Percentiles rank a stretch among this genome's conserved stretches.
These are phyloP conservation scores for Pseudogymnoascus sp. DNA, from an alignment of 2,329 filamentous ascomycete genomes.

Conservation along the genomic window DNA sequence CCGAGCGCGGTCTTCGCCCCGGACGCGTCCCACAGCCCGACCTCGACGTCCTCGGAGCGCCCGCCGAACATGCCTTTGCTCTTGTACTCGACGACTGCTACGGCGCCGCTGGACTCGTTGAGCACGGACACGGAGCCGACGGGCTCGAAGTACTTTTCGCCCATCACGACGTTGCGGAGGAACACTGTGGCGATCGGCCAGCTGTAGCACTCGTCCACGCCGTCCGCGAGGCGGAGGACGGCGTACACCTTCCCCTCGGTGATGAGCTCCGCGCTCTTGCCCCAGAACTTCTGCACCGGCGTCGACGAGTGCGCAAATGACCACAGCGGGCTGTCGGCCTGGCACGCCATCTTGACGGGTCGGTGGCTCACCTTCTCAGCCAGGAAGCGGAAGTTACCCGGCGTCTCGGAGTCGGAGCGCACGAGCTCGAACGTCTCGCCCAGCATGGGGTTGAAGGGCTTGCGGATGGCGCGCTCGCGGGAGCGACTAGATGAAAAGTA, in stretches of 20 bases:
- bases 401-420: constrained; percentile 65
- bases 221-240: constrained; percentile 56
- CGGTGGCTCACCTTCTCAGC: constrained; percentile 93
- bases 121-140: constrained; percentile 80
- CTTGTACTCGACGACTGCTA: constrained; percentile 84
- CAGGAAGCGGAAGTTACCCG: constrained; percentile 75
- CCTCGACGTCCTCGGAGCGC: constrained; percentile 77
- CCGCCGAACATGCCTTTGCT: constrained; percentile 96
- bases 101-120: constrained; percentile 76
- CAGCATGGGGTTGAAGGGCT: constrained; percentile 94
- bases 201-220: constrained; percentile 71
- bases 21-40: constrained; percentile 60
- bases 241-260: constrained; percentile 82
- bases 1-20: constrained; percentile 59
- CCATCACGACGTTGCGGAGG: constrained; percentile 90
- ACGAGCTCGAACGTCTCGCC: constrained; percentile 94
- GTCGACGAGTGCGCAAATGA: constrained; percentile 79
- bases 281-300: constrained; percentile 96
- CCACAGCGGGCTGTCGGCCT: constrained; percentile 82
- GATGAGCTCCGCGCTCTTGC: constrained; percentile 88
- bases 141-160: constrained; percentile 96
- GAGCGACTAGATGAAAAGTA: constrained; percentile 73
- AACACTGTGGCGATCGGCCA: constrained; percentile 87
- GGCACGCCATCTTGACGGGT: constrained; percentile 84
- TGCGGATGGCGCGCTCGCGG: constrained; percentile 85